Conservation (phyloP, 805 yeast genomes). For the Wickerhamomyces rabaulensis region DNA sequence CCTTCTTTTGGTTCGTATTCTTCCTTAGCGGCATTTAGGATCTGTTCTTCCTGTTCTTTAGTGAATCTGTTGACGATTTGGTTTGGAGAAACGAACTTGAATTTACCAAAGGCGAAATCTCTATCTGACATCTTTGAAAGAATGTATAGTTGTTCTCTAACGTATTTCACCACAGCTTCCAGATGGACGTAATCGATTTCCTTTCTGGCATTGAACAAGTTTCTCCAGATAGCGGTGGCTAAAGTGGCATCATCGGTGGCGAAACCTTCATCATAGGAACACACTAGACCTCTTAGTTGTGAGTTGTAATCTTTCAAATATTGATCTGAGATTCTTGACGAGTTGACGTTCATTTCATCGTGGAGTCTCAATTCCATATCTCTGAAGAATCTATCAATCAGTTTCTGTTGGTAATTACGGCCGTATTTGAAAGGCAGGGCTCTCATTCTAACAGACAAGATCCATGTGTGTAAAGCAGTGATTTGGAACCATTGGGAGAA, state of each 20-base stretch:
- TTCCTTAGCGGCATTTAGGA: slow-evolving; percentile 44
- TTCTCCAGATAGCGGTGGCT: slow-evolving; percentile 85
- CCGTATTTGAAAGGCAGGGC: slow-evolving; percentile 91
- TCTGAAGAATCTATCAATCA: slow-evolving; percentile 82
- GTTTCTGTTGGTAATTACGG: slow-evolving; percentile 82
- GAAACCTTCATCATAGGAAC: slow-evolving; percentile 91
- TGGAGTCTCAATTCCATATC: slow-evolving; percentile 85
- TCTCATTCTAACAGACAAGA: slow-evolving; percentile 90
- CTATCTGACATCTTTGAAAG: slow-evolving; percentile 81
- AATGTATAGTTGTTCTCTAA: slow-evolving; percentile 85
- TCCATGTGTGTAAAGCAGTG: slow-evolving; percentile 88
- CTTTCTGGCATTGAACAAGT: slow-evolving; percentile 79
- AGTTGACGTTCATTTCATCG: slow-evolving; percentile 78
- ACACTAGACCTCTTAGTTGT: slow-evolving; percentile 83
- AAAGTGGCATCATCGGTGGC: slow-evolving; percentile 71
- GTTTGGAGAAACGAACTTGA: slow-evolving; percentile 78
- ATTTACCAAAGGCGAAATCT: slow-evolving; percentile 89
- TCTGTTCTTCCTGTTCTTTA: slow-evolving; percentile 52
- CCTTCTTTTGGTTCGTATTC: slow-evolving; percentile 38
- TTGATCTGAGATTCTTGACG: slow-evolving; percentile 77
- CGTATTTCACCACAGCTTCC: slow-evolving; percentile 86
- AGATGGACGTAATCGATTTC: slow-evolving; percentile 77
- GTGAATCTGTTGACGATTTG: slow-evolving; percentile 71
- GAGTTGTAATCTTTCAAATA: slow-evolving; percentile 87
- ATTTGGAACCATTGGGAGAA: slow-evolving; percentile 97